Evolutionary conservation across 352 stramenopile species (phyloP), one percentile per base, ranked within the genome.

Genomic region (Globisporangium echinulatum): DNA sequence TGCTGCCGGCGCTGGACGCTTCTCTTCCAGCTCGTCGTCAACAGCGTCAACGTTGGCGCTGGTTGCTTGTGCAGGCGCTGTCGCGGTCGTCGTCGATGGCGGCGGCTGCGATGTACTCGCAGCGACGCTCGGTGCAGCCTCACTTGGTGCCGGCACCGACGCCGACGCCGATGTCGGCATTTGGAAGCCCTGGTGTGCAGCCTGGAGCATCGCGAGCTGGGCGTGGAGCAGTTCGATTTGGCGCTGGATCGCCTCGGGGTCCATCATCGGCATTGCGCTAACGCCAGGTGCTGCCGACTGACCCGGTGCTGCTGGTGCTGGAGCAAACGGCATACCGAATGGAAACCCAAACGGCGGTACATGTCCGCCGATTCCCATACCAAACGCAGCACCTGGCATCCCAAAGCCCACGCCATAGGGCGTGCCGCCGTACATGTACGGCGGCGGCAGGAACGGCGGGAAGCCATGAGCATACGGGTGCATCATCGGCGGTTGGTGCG

Each of bases 351-450:
- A 77, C 4, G 76, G 76, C 3, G 67, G 64, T 14, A 14, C 10
- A 47, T 33, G 25, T 33, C 10, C 42, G 42, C 42, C 42, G 42
- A 10, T 14, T 57, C 83, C 71, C 64, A 79, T 75, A n/a, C 80
- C 80, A 37, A 82, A 88, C 0, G 66, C 68, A 60, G 66, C 68
- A 57, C 73, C 71, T 17, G 75, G 71, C 63, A 87, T 75, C 0
- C 76, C 80, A 36, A 74, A 88, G 15, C 74, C 80, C 25, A 33
- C 25, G 25, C 25, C 25, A 33, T 33, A 56, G 78, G 87, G 13
- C 76, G 74, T 42, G 64, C 52, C 3, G 58, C 76, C 60, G 74
- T 72, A 88, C 76, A 90, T 85, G 51, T 79, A 77, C 25, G 25
- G 25, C 36, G 78, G 77, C 14, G 68, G 67, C 67, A 82, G 75